These are phyloP conservation scores for Huntiella savannae DNA, from an alignment of 2,329 filamentous ascomycete species.

Conservation along the genomic window DNA sequence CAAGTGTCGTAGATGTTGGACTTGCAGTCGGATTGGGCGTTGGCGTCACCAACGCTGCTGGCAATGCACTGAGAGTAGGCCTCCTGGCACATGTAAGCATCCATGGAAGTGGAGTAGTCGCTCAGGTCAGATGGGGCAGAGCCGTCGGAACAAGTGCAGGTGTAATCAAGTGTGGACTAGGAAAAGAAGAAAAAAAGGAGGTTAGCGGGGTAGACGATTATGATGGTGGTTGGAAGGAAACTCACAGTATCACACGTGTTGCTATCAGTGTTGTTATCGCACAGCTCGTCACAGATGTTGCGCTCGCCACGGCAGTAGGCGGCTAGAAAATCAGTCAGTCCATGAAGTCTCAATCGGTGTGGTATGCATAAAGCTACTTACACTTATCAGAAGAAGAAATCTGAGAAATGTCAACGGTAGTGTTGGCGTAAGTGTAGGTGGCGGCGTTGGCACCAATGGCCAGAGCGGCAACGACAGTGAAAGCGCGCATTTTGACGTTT, in stretches of 20 bases:
- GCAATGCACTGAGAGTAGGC: conserved; percentile 30
- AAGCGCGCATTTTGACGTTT: conserved; percentile 10
- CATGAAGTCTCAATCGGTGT: neutral
- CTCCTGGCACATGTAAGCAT: conserved; percentile 31
- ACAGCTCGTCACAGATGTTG: conserved; percentile 31
- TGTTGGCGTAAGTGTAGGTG: conserved; percentile 10
- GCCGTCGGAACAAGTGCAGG: conserved; percentile 30
- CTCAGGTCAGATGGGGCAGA: conserved; percentile 30
- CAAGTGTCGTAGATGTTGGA: conserved; percentile 28
- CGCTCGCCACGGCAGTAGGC: conserved; percentile 32
- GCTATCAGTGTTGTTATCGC: conserved; percentile 19
- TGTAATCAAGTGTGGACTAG: conserved; percentile 26
- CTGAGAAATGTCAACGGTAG: conserved; percentile 8
- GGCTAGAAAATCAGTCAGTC: conserved; percentile 18
- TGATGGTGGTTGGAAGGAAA: neutral
- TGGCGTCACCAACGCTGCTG: conserved; percentile 22
- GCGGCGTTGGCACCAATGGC: conserved; percentile 9
- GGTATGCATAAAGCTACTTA: conserved; percentile 1
- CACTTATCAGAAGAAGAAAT: conserved; percentile 8
- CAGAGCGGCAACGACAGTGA: conserved; percentile 6
- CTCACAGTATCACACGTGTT: conserved; percentile 31
- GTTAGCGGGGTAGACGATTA: neutral
- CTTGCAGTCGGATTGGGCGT: conserved; percentile 29
- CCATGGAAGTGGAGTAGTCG: conserved; percentile 33
- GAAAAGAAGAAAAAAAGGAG: too few relatives aligned